Evolutionary conservation across 306 rosid genomes (phyloP).

Genomic region (Oemleria cerasiformis): DNA sequence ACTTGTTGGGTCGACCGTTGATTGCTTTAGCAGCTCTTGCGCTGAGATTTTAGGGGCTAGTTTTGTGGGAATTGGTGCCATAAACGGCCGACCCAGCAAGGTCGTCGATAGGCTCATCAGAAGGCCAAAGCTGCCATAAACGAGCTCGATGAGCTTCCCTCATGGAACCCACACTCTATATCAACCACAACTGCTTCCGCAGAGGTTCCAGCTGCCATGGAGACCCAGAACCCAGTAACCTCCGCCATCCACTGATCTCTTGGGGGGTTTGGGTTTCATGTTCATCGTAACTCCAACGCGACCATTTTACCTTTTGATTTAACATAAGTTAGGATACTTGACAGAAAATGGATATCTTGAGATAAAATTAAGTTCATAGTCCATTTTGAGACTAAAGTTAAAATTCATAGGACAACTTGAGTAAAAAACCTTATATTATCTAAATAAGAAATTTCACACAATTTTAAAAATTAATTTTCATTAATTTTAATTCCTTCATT

Average conservation of each 20-base stretch:
- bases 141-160: conserved; percentile 80
- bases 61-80: conserved; percentile 44
- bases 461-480: too few relatives aligned
- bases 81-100: conserved; percentile 89
- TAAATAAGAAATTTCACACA: too few relatives aligned
- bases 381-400: too few relatives aligned
- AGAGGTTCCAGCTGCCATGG: conserved; percentile 11
- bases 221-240: background rate
- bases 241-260: conserved; percentile 11
- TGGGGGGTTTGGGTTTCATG: too few relatives aligned
- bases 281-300: too few relatives aligned
- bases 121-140: conserved; percentile 85
- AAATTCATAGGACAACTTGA: too few relatives aligned
- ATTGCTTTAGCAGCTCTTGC: conserved; percentile 32
- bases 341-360: too few relatives aligned
- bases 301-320: too few relatives aligned
- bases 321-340: too few relatives aligned
- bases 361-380: too few relatives aligned
- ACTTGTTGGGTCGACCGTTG: conserved; percentile 46
- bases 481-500: too few relatives aligned
- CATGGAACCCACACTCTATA: conserved; percentile 54
- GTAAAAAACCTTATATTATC: too few relatives aligned
- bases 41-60: conserved; percentile 55
- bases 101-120: conserved; percentile 94
- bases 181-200: conserved; percentile 12